Evolutionary conservation across 768 basidiomycete species (phyloP).

Genomic region (Psilocybe azurescens): DNA sequence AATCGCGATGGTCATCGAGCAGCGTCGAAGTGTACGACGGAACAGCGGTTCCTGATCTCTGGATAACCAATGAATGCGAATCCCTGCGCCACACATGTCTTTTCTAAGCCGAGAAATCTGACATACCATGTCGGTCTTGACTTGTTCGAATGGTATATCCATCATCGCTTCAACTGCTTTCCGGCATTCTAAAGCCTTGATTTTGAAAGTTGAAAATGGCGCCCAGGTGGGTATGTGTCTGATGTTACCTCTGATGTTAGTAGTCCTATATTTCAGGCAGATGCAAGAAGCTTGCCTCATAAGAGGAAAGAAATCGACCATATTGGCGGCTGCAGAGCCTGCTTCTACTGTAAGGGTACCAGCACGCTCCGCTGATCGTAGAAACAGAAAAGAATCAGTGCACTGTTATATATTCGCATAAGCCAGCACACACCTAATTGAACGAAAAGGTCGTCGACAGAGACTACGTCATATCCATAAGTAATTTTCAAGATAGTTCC

Average conservation of each 20-base stretch:
- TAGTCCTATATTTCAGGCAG: neutral
- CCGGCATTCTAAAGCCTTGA: constrained; percentile 45
- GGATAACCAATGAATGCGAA: constrained; percentile 15
- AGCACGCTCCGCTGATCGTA: constrained; percentile 46
- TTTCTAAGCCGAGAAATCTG: neutral
- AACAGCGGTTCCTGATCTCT: constrained; percentile 47
- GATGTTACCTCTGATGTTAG: constrained; percentile 2
- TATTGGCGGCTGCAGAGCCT: constrained; percentile 49
- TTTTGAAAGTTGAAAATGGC: constrained; percentile 52
- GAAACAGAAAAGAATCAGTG: neutral
- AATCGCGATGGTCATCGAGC: constrained; percentile 42
- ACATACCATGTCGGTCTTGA: constrained; percentile 53
- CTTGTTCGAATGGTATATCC: constrained; percentile 54
- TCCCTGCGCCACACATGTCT: constrained; percentile 21
- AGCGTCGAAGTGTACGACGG: constrained; percentile 52
- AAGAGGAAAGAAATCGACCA: constrained; percentile 55
- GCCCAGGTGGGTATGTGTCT: constrained; percentile 57
- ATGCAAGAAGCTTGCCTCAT: constrained; percentile 36
- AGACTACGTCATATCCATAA: constrained; percentile 50
- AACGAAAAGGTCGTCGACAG: constrained; percentile 49
- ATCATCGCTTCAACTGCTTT: constrained; percentile 53
- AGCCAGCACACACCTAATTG: constrained; percentile 39
- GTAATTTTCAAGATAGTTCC: constrained; percentile 54
- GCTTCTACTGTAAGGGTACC: constrained; percentile 50
- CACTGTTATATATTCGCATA: neutral